phyloP scores from a whole-genome alignment of 2,329 filamentous ascomycete species.

The Aspergillus puulaauensis region DNA sequence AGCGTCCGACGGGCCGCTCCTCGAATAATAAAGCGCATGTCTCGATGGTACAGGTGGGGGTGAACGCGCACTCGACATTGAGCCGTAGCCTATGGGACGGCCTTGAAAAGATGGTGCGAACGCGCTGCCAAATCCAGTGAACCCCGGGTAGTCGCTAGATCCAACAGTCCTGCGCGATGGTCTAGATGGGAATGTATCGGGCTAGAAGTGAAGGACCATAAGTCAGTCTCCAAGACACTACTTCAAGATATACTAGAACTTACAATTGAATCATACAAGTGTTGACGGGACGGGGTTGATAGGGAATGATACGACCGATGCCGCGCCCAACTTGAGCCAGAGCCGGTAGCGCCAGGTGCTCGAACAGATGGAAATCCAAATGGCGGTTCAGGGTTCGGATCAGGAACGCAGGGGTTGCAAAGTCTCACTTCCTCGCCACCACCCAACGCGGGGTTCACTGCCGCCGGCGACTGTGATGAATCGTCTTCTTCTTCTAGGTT shows the following conservation, averaged over 20 bases:
- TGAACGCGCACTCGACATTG: constrained; percentile 13
- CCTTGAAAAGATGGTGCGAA: constrained; percentile 17
- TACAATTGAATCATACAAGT: constrained; percentile 20
- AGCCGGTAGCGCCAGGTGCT: constrained; percentile 16
- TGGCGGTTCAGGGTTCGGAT: constrained; percentile 63
- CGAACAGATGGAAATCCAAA: constrained; percentile 30
- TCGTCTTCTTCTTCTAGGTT: constrained; percentile 47
- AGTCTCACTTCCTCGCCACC: constrained; percentile 68
- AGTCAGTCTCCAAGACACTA: constrained; percentile 1
- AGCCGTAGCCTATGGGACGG: constrained; percentile 17
- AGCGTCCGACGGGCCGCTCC: constrained; percentile 4
- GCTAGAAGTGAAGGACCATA: constrained; percentile 4
- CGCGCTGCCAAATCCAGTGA: constrained; percentile 15
- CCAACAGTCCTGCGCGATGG: constrained; percentile 27
- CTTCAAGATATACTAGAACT: constrained; percentile 3
- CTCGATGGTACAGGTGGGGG: constrained; percentile 2
- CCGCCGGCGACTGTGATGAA: constrained; percentile 20
- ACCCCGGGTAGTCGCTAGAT: constrained; percentile 22
- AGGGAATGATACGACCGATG: constrained; percentile 12
- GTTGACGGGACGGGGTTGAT: constrained; percentile 22
- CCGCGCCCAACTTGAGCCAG: constrained; percentile 12
- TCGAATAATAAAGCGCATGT: constrained; percentile 12
- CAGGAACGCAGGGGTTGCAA: constrained; percentile 72
- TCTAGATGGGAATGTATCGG: constrained; percentile 16
- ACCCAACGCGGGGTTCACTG: constrained; percentile 53